Conservation (phyloP, 1,284 basidiomycete genomes). For the Malassezia sympodialis region DNA sequence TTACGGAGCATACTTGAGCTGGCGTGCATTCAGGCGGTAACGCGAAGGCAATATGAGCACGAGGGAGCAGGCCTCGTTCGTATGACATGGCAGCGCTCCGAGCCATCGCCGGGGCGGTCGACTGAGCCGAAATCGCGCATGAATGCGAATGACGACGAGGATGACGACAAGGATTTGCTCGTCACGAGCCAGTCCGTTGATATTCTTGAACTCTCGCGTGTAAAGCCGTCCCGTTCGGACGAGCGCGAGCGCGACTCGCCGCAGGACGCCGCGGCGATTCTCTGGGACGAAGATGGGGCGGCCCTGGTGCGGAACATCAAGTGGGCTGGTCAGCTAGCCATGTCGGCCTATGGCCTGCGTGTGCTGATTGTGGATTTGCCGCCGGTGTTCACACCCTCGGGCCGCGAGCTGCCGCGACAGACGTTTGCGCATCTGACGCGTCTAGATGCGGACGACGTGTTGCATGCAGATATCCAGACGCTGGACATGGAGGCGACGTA, state of each 20-base stretch:
- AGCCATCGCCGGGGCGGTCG: too few relatives aligned
- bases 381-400: constrained; percentile 43
- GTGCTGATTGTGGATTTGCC: constrained; percentile 34
- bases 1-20: constrained; percentile 38
- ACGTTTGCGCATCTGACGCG: constrained; percentile 44
- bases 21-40: constrained; percentile 37
- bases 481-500: constrained; percentile 38
- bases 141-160: constrained; percentile 17
- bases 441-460: constrained; percentile 40
- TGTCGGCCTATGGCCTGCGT: constrained; percentile 34
- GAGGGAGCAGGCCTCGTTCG: constrained; percentile 36
- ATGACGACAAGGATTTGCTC: constrained; percentile 35
- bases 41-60: constrained; percentile 29
- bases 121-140: background rate
- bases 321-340: constrained; percentile 44
- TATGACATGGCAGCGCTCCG: constrained; percentile 21
- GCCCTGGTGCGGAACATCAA: constrained; percentile 38
- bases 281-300: constrained; percentile 20
- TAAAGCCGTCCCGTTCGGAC: background rate
- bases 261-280: background rate
- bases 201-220: constrained; percentile 37
- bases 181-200: constrained; percentile 39
- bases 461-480: constrained; percentile 46
- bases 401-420: constrained; percentile 38
- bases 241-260: background rate